These are phyloP conservation scores for Salvia hispanica DNA, from an alignment of 257 asterid genomes.

Conservation along the genomic window DNA sequence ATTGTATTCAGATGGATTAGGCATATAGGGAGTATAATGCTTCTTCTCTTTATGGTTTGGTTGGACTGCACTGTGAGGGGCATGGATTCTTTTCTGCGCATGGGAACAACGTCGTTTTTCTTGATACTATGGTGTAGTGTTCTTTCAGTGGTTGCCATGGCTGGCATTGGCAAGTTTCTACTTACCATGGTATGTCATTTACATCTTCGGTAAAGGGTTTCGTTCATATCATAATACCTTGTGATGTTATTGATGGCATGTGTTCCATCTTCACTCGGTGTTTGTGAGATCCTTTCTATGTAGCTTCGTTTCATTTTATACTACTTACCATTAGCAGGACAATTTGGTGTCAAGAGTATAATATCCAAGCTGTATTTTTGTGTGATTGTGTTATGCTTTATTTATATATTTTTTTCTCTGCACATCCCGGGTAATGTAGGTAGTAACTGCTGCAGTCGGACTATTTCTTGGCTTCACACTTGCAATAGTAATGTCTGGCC, in stretches of 20 bases:
- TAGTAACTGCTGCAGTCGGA: constrained; percentile 55
- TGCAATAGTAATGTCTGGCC: constrained; percentile 49
- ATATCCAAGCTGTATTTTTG: not conserved
- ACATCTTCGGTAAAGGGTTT: constrained; percentile 4
- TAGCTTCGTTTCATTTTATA: constrained; percentile 10
- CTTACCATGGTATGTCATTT: constrained; percentile 64
- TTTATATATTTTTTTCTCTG: not conserved
- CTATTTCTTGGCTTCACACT: constrained; percentile 65
- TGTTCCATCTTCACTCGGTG: not conserved
- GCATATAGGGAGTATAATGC: constrained; percentile 63
- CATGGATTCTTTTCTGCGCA: constrained; percentile 74
- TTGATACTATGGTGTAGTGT: constrained; percentile 78
- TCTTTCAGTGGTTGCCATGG: constrained; percentile 66
- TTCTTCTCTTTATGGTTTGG: constrained; percentile 82
- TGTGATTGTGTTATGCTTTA: constrained; percentile 7
- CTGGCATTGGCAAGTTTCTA: constrained; percentile 66
- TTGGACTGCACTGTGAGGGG: constrained; percentile 90
- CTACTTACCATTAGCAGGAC: constrained; percentile 3
- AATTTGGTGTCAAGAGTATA: not conserved
- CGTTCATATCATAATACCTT: not conserved
- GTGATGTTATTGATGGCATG: constrained; percentile 10
- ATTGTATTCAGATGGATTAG: constrained; percentile 62
- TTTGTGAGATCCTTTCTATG: constrained; percentile 7
- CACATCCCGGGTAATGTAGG: constrained; percentile 36
- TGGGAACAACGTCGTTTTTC: constrained; percentile 92